These are phyloP conservation scores for Forsythia suspensa DNA, from an alignment of 257 asterid genomes.

Conservation along the genomic window DNA sequence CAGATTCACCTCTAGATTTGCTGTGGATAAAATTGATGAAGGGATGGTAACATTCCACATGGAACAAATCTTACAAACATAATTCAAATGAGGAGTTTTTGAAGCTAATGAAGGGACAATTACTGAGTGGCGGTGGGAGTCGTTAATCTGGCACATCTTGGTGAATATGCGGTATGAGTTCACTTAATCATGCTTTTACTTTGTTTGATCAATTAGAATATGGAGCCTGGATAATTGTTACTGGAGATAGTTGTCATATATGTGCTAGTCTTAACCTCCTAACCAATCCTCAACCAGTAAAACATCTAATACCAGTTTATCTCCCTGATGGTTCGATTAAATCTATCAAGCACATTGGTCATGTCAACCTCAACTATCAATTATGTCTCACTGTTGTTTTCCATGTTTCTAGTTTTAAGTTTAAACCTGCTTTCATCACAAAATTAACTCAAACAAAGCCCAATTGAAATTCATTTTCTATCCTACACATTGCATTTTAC, in stretches of 20 bases:
- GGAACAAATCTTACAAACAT: too few species aligned
- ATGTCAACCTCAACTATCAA: too few species aligned
- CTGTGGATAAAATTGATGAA: too few species aligned
- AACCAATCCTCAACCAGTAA: neutral
- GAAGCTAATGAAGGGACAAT: too few species aligned
- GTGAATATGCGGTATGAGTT: neutral
- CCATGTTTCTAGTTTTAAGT: too few species aligned
- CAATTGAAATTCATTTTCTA: neutral
- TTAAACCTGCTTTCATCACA: neutral
- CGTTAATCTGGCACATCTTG: neutral
- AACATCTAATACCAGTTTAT: neutral
- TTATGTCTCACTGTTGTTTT: neutral
- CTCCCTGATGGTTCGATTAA: neutral
- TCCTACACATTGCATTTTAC: neutral
- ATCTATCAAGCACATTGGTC: neutral
- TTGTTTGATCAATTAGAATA: neutral
- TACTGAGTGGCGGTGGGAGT: too few species aligned
- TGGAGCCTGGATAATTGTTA: neutral
- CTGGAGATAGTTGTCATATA: neutral
- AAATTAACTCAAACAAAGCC: neutral
- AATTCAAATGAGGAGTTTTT: too few species aligned
- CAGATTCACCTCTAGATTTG: neutral
- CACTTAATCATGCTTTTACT: neutral
- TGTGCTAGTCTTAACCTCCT: neutral
- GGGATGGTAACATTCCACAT: too few species aligned